Conservation (phyloP, 129 eudicot species). For the Mikania micrantha region DNA sequence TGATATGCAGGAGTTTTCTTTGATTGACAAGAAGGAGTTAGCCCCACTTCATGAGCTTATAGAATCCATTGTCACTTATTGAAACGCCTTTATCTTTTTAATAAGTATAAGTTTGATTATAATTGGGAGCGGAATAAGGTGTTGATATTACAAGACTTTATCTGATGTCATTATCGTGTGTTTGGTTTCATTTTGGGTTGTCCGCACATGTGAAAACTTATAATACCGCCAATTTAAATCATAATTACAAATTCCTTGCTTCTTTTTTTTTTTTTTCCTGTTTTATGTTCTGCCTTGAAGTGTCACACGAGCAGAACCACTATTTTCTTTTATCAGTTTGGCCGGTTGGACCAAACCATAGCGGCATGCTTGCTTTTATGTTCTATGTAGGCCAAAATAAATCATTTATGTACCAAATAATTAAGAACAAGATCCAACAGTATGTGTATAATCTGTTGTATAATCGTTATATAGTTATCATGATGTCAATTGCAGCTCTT, state of each 20-base stretch:
- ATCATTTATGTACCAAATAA: background rate
- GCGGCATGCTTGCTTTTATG: background rate
- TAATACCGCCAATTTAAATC: background rate
- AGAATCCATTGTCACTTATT: conserved; percentile 74
- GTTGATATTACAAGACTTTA: conserved; percentile 14
- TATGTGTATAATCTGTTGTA: too few species aligned
- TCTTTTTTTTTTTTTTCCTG: too few species aligned
- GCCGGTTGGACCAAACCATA: background rate
- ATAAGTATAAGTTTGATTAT: background rate
- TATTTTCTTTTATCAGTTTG: too few species aligned
- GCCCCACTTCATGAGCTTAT: conserved; percentile 96
- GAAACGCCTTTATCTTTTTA: conserved; percentile 18
- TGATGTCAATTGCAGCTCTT: background rate
- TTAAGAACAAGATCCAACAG: conserved; percentile 1
- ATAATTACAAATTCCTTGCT: background rate
- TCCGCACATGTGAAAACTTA: background rate
- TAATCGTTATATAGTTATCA: background rate
- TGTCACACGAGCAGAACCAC: background rate
- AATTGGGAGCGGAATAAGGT: conserved; percentile 26
- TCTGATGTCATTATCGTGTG: conserved; percentile 14
- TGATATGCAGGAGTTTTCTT: conserved; percentile 61
- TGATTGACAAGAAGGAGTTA: conserved; percentile 90
- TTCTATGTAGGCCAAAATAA: background rate
- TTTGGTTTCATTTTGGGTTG: conserved; percentile 1
- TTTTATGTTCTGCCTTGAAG: background rate